Evolutionary conservation across 441 rosid genomes (phyloP), one percentile per base, ranked within the genome.

Genomic region (Kokia cookei): DNA sequence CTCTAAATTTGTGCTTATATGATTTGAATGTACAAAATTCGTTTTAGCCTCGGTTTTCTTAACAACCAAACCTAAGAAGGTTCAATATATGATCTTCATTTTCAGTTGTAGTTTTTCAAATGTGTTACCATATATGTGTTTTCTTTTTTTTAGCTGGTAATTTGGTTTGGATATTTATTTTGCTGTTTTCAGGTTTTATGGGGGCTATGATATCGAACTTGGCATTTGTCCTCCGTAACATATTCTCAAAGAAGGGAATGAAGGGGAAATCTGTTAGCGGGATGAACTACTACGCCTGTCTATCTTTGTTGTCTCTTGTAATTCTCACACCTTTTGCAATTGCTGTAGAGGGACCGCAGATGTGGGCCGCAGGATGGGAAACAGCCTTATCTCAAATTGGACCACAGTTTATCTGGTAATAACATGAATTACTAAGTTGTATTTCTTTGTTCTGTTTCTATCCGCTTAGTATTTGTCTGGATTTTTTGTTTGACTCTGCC

Each of bases 171-270:
- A 53, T 11, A 17, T 54, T 53, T 53, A 17, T 53, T 29, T n/a
- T 53, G 73, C 17, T 51, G 65, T 71, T 37, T 72, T 57, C 83
- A 90, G 89, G 97, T 79, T 95, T 95, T 65, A 93, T 93, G 99
- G 98, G 98, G 65, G 97, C 98, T 47, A 95, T 93, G 99, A 93
- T 95, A 63, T 95, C 98, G 48, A 95, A 95, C 88, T 76, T 95
- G 81, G 99, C 98, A 35, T 95, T 95, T 72, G 99, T 95, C 61
- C 91, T 95, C 81, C 91, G 99, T 8, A 95, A 95, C 84, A 93
- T 95, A 75, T 95, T 95, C 77, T 95, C 99, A 0, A 95, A 95
- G 95, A 93, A 12, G 78, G 99, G 99, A 74, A 93, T 95, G 98
- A 93, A 89, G 82, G 98, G 98, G 77, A 93, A 93, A 74, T 87